Conservation (phyloP, 2,329 filamentous ascomycete species). For the Fusarium beomiforme region DNA sequence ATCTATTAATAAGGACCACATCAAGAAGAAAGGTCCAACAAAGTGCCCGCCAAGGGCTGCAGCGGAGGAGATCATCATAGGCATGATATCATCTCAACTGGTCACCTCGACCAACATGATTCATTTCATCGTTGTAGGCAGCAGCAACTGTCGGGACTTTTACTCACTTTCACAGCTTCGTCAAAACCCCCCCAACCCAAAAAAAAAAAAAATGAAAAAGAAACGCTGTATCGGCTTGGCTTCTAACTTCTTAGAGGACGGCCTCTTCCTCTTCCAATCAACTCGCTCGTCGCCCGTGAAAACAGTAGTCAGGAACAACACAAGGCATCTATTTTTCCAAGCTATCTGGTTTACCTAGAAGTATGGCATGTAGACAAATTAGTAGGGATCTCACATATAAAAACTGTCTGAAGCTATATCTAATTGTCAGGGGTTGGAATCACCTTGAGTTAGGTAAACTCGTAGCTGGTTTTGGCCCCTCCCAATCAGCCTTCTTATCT, state of each 20-base stretch:
- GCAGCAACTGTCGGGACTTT: not conserved
- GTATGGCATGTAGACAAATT: too few relatives aligned
- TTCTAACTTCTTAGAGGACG: not conserved
- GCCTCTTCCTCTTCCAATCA: not conserved
- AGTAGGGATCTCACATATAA: not conserved
- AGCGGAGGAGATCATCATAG: not conserved
- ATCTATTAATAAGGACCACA: not conserved
- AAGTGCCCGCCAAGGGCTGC: not conserved
- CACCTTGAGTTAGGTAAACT: too few relatives aligned
- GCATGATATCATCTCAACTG: not conserved
- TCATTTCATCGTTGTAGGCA: not conserved
- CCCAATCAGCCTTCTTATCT: too few relatives aligned
- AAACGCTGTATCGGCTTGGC: not conserved
- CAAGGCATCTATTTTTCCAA: conserved; percentile 26
- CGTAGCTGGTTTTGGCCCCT: too few relatives aligned
- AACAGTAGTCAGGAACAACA: too few relatives aligned
- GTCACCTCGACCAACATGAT: not conserved
- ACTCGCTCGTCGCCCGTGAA: not conserved
- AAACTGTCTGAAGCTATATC: too few relatives aligned
- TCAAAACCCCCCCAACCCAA: too few relatives aligned
- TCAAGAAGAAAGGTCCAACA: conserved; percentile 17
- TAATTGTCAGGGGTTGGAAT: too few relatives aligned
- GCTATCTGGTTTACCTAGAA: conserved; percentile 10
- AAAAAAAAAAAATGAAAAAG: too few relatives aligned
- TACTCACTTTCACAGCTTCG: not conserved